These are phyloP conservation scores for Pueraria montana DNA, from an alignment of 306 rosid species.

Conservation along the genomic window DNA sequence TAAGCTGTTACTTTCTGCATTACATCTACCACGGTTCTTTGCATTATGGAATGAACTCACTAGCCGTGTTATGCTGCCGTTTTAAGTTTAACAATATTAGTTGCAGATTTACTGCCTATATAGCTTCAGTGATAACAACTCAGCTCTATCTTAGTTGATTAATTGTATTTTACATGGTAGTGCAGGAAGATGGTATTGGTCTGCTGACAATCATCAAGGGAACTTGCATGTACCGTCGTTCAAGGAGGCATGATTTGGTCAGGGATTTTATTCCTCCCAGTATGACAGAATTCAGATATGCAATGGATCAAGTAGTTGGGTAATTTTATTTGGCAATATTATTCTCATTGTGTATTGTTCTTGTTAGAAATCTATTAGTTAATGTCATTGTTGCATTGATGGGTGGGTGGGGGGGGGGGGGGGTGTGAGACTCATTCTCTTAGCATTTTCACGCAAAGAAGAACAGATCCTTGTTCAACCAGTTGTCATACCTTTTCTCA, in stretches of 20 bases:
- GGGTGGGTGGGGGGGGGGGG: too few species aligned
- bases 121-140: slow-evolving; percentile 38
- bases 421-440: too few species aligned
- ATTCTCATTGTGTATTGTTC: slow-evolving; percentile 28
- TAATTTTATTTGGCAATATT: slow-evolving; percentile 51
- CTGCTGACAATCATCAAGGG: slow-evolving; percentile 85
- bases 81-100: not conserved
- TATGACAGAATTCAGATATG: slow-evolving; percentile 62
- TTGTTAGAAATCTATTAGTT: slow-evolving; percentile 20
- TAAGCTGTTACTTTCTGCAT: slow-evolving; percentile 9
- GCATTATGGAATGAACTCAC: slow-evolving; percentile 4
- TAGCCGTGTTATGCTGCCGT: not conserved
- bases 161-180: slow-evolving; percentile 47
- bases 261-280: slow-evolving; percentile 84
- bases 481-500: not conserved
- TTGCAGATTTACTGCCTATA: slow-evolving; percentile 8
- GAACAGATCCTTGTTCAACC: not conserved
- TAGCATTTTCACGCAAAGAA: not conserved
- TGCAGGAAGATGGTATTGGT: slow-evolving; percentile 89
- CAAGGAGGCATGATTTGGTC: slow-evolving; percentile 67
- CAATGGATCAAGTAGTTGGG: slow-evolving; percentile 69
- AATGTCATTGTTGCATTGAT: slow-evolving; percentile 34
- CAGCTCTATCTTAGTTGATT: not conserved
- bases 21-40: not conserved
- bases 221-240: slow-evolving; percentile 75